Evolutionary conservation across 2,329 filamentous ascomycete genomes (phyloP).

Genomic region (Fusarium mundagurra): DNA sequence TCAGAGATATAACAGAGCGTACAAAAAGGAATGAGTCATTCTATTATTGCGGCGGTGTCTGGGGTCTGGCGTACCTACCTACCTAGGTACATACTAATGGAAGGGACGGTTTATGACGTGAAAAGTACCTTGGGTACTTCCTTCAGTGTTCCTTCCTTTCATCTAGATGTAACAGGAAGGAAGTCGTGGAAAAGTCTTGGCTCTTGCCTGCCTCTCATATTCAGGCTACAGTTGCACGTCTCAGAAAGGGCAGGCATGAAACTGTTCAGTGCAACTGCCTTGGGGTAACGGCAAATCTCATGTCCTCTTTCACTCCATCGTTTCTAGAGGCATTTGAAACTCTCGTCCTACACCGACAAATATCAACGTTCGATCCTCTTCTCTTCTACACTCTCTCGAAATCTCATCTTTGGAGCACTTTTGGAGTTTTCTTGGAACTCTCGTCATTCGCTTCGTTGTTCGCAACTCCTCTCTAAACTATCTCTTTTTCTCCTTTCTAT

Average conservation of each 20-base stretch:
- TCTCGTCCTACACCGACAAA: conserved; percentile 12
- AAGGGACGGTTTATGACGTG: not conserved
- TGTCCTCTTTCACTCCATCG: not conserved
- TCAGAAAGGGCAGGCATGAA: not conserved
- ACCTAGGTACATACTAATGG: not conserved
- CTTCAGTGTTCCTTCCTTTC: not conserved
- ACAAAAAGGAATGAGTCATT: not conserved
- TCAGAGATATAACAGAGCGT: conserved; percentile 2
- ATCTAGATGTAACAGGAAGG: not conserved
- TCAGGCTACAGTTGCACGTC: conserved; percentile 1
- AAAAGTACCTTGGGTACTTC: not conserved
- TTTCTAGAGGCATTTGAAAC: conserved; percentile 17
- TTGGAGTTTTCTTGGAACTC: conserved; percentile 37
- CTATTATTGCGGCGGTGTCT: not conserved
- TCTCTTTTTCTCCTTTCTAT: not conserved
- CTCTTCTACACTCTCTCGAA: conserved; percentile 1
- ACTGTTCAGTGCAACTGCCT: conserved; percentile 7
- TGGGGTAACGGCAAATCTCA: not conserved
- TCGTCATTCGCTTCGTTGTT: conserved; percentile 5
- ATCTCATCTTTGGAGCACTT: conserved; percentile 15
- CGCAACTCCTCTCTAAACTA: not conserved
- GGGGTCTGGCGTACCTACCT: not conserved
- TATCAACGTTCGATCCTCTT: conserved; percentile 1
- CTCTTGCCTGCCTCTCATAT: not conserved
- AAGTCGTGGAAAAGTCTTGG: not conserved